Conservation (phyloP, 2,329 filamentous ascomycete genomes). For the Xylariaceae sp. region DNA sequence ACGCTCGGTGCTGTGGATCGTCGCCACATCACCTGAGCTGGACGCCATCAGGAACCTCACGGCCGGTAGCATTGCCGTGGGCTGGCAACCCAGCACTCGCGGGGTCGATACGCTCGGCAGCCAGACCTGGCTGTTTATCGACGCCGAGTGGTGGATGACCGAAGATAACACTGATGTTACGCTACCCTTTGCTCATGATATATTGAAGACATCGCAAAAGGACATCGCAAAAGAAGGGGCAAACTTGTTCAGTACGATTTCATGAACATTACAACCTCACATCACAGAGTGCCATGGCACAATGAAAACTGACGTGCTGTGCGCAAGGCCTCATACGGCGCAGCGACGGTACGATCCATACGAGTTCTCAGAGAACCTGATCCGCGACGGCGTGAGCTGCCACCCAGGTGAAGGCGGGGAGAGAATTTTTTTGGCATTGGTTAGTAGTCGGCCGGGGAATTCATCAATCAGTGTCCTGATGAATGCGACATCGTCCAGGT, state of each 20-base stretch:
- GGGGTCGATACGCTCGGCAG: too few relatives aligned
- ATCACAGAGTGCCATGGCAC: constrained; percentile 25
- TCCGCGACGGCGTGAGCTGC: constrained; percentile 26
- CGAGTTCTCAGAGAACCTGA: constrained; percentile 22
- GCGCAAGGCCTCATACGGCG: constrained; percentile 20
- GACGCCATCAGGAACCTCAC: constrained; percentile 23
- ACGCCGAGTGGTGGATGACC: constrained; percentile 26
- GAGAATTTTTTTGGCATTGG: constrained; percentile 1
- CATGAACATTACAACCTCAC: constrained; percentile 26
- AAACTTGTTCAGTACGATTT: constrained; percentile 25
- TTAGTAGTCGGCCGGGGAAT: background rate
- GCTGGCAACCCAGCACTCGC: constrained; percentile 28
- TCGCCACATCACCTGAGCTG: constrained; percentile 27
- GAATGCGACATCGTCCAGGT: constrained; percentile 10
- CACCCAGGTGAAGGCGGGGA: constrained; percentile 6
- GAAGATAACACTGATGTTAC: constrained; percentile 25
- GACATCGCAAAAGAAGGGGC: constrained; percentile 15
- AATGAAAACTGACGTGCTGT: constrained; percentile 21
- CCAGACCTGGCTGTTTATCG: constrained; percentile 30
- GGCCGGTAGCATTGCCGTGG: constrained; percentile 29
- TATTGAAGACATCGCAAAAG: constrained; percentile 21
- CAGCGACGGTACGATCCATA: constrained; percentile 22
- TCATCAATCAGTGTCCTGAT: constrained; percentile 6
- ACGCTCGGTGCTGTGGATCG: constrained; percentile 21
- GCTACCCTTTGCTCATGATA: constrained; percentile 19